These are phyloP conservation scores for Ophiostoma ulmi DNA, from an alignment of 2,329 filamentous ascomycete genomes.

Conservation along the genomic window DNA sequence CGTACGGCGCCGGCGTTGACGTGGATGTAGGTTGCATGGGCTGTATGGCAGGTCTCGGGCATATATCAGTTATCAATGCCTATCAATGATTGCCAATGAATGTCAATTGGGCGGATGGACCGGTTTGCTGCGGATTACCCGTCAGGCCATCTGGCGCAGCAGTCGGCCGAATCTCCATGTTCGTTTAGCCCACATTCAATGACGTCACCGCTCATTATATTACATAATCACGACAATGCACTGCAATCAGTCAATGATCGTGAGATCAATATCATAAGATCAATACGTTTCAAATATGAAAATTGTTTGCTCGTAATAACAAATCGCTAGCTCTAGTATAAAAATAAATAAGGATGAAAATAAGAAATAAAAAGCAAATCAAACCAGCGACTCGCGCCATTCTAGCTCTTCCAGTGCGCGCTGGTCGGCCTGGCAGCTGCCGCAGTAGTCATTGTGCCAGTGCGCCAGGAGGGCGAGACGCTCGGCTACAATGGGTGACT, in stretches of 20 bases:
- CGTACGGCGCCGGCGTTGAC: not conserved
- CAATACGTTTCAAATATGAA: too few species aligned
- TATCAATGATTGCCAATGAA: too few species aligned
- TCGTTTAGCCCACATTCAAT: too few species aligned
- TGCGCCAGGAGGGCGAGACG: slow-evolving; percentile 38
- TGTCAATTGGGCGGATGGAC: too few species aligned
- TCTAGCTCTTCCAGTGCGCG: slow-evolving; percentile 26
- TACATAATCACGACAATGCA: too few species aligned
- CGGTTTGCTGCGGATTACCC: too few species aligned
- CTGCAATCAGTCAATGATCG: not conserved
- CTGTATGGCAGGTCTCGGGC: too few species aligned
- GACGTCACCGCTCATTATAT: too few species aligned
- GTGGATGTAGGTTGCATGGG: not conserved
- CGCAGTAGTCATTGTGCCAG: slow-evolving; percentile 53
- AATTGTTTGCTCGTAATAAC: too few species aligned
- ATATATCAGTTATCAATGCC: too few species aligned
- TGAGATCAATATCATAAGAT: not conserved
- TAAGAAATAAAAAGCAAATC: not conserved
- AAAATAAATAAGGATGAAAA: not conserved
- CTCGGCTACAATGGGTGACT: slow-evolving; percentile 28
- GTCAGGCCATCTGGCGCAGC: too few species aligned
- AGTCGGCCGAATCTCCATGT: too few species aligned
- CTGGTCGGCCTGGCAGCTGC: slow-evolving; percentile 50
- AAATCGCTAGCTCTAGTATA: not conserved
- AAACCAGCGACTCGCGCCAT: slow-evolving; percentile 24